Evolutionary conservation across 1,284 basidiomycete species (phyloP).

Genomic region (Heterobasidion parviporum): DNA sequence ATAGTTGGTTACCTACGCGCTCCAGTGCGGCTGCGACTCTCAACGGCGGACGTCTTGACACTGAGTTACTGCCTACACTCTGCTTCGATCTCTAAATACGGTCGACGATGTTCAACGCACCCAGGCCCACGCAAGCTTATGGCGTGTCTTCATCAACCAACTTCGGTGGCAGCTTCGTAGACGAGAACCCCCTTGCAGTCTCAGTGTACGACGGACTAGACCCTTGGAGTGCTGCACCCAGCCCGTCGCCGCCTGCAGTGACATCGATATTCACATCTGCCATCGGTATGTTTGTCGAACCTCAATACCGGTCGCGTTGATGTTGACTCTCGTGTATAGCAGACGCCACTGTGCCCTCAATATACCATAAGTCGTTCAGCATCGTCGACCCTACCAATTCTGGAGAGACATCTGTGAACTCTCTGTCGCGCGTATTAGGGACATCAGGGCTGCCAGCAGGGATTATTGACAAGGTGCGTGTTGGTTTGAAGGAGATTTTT

Average conservation of each 20-base stretch:
- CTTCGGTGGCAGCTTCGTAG: constrained; percentile 64
- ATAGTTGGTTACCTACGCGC: no score
- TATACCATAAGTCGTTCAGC: constrained; percentile 69
- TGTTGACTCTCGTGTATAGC: constrained; percentile 25
- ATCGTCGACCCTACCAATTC: constrained; percentile 58
- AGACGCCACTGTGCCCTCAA: constrained; percentile 71
- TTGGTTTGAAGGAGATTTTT: not conserved
- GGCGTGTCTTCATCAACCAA: constrained; percentile 42
- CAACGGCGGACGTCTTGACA: no score
- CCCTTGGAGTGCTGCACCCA: constrained; percentile 80
- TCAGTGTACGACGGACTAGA: constrained; percentile 72
- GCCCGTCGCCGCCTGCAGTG: constrained; percentile 59
- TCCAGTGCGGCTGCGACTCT: no score
- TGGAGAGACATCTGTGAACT: constrained; percentile 74
- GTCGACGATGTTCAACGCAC: constrained; percentile 68
- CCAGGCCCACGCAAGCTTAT: constrained; percentile 62
- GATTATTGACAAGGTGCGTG: constrained; percentile 66
- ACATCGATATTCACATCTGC: constrained; percentile 56
- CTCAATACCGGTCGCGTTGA: constrained; percentile 1
- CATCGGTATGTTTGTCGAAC: constrained; percentile 39
- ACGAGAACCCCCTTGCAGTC: constrained; percentile 65
- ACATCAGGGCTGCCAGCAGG: constrained; percentile 74
- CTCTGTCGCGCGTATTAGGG: constrained; percentile 69
- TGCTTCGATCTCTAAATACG: not conserved
- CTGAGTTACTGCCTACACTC: no score